These are phyloP conservation scores for Talaromyces islandicus DNA, from an alignment of 2,329 filamentous ascomycete genomes.

Conservation along the genomic window DNA sequence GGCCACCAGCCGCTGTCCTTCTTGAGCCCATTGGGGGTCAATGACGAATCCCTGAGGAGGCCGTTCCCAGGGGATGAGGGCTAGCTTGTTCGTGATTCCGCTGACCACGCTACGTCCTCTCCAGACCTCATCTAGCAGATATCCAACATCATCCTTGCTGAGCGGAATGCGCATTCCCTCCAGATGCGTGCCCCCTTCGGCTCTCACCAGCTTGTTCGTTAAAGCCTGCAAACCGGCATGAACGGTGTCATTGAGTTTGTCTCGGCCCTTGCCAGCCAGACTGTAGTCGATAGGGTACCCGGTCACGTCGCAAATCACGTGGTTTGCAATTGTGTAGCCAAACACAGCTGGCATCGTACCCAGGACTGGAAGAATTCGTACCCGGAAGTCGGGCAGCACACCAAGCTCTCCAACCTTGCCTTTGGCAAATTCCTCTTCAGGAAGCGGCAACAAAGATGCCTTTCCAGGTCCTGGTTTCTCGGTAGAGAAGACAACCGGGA, in stretches of 20 bases:
- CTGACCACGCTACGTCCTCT: conserved; percentile 76
- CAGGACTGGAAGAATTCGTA: conserved; percentile 88
- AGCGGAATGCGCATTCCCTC: conserved; percentile 75
- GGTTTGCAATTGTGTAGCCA: conserved; percentile 84
- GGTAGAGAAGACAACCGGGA: conserved; percentile 87
- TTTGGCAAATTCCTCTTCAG: conserved; percentile 82
- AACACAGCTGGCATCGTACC: conserved; percentile 98
- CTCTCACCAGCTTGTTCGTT: conserved; percentile 68
- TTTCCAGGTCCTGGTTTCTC: conserved; percentile 89
- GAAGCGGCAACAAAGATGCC: conserved; percentile 77
- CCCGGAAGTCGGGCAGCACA: conserved; percentile 84
- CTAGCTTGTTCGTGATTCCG: conserved; percentile 71
- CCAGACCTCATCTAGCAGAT: conserved; percentile 84
- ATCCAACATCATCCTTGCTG: conserved; percentile 74
- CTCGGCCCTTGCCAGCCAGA: conserved; percentile 69
- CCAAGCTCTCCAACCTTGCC: conserved; percentile 81
- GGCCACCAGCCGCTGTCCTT: conserved; percentile 72
- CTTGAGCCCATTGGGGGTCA: conserved; percentile 52
- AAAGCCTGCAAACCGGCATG: conserved; percentile 67
- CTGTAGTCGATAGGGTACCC: conserved; percentile 80
- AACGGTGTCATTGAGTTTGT: conserved; percentile 88
- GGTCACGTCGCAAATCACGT: conserved; percentile 74
- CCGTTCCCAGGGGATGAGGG: conserved; percentile 72
- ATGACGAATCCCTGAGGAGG: conserved; percentile 55
- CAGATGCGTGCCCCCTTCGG: conserved; percentile 45